A percentile compares a stretch with the other conserved stretches of the same genome.
Conservation (phyloP, 768 basidiomycete genomes). For the Leucocoprinus birnbaumii region DNA sequence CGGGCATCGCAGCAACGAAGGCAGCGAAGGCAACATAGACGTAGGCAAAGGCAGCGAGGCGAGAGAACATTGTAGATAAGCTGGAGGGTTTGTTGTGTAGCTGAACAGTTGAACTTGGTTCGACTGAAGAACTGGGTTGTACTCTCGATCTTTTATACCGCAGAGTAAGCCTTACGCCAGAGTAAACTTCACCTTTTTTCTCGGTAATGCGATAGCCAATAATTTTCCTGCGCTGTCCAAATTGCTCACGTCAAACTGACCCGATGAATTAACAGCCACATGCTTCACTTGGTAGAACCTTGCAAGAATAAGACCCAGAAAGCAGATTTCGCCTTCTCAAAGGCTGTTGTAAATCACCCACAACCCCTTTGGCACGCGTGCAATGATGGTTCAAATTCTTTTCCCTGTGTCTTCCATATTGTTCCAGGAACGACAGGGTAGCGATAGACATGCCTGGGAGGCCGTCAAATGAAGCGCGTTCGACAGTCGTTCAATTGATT, state of each 20-base stretch:
- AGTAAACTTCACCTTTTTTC: background rate
- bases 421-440: background rate
- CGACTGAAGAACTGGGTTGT: constrained; percentile 15
- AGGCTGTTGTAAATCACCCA: too few species aligned
- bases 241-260: constrained; percentile 1
- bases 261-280: constrained; percentile 2
- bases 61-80: constrained; percentile 23
- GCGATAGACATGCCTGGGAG: constrained; percentile 2
- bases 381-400: background rate
- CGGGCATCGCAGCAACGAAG: constrained; percentile 25
- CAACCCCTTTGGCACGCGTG: too few species aligned
- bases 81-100: background rate
- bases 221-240: background rate
- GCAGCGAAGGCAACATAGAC: constrained; percentile 22
- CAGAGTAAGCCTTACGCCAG: background rate
- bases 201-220: constrained; percentile 3
- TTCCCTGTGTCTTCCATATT: background rate
- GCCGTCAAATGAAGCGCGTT: background rate
- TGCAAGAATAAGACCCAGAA: background rate
- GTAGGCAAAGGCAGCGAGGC: constrained; percentile 18
- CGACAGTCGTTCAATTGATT: background rate
- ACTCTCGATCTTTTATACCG: constrained; percentile 14
- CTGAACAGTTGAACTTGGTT: constrained; percentile 14
- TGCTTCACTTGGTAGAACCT: background rate
- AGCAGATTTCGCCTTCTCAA: too few species aligned